These are phyloP conservation scores for Schizophyllum commune DNA, from an alignment of 1,284 basidiomycete genomes.

Conservation along the genomic window DNA sequence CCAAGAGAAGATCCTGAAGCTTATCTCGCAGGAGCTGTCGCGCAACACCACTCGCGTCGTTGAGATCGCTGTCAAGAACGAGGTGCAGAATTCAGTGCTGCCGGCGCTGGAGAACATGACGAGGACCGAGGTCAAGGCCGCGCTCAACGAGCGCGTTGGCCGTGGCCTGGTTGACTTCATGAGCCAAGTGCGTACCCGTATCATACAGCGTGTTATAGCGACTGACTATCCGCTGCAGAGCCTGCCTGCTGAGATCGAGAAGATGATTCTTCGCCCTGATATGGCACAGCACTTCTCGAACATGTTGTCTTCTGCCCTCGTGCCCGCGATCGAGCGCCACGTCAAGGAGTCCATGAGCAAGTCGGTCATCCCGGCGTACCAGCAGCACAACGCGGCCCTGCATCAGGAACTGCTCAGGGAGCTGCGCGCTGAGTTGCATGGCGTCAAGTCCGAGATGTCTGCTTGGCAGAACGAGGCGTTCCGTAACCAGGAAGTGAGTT, in stretches of 20 bases:
- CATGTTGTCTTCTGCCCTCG: conserved; percentile 57
- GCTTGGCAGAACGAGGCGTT: conserved; percentile 72
- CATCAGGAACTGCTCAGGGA: conserved; percentile 72
- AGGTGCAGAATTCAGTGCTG: conserved; percentile 73
- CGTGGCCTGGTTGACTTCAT: conserved; percentile 64
- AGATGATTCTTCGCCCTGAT: conserved; percentile 66
- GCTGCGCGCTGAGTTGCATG: conserved; percentile 64
- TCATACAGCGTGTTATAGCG: not conserved
- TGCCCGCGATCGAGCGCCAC: conserved; percentile 68
- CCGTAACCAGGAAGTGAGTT: conserved; percentile 64
- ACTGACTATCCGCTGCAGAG: conserved; percentile 34
- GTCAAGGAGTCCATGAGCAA: conserved; percentile 73
- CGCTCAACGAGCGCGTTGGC: conserved; percentile 68
- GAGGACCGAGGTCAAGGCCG: conserved; percentile 65
- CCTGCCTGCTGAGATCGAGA: conserved; percentile 70
- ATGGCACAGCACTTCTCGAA: conserved; percentile 67
- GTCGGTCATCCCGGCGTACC: conserved; percentile 65
- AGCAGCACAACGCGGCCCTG: conserved; percentile 59
- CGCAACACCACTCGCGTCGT: conserved; percentile 80
- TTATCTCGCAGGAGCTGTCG: conserved; percentile 77
- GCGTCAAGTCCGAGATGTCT: conserved; percentile 67
- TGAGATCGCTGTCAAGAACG: conserved; percentile 74
- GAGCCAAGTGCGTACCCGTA: conserved; percentile 49
- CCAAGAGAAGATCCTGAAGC: conserved; percentile 79
- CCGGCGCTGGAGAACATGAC: conserved; percentile 75